These are phyloP conservation scores for Psidium friedrichsthalianum DNA, from an alignment of 345 rosid species.

Conservation along the genomic window DNA sequence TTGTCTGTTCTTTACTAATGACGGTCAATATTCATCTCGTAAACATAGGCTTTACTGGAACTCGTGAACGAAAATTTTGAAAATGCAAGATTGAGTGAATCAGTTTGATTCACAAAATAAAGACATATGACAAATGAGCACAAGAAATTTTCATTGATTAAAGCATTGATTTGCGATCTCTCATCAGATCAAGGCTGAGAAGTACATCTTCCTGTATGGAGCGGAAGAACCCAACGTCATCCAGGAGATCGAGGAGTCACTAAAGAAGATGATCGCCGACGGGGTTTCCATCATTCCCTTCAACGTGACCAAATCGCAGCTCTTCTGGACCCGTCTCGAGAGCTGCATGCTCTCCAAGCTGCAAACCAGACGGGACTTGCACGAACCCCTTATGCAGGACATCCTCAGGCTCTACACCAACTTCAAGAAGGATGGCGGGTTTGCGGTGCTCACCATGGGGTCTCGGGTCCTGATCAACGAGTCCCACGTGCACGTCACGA, in stretches of 20 bases:
- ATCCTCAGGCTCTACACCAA: constrained; percentile 4
- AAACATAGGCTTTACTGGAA: background rate
- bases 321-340: constrained; percentile 4
- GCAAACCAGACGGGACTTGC: background rate
- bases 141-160: background rate
- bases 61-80: background rate
- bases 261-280: background rate
- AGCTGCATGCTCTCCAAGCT: constrained; percentile 4
- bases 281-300: background rate
- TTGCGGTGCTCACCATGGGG: background rate
- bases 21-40: background rate
- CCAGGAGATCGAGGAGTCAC: background rate
- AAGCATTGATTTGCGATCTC: background rate
- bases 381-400: background rate
- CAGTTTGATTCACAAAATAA: background rate
- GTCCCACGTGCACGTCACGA: background rate
- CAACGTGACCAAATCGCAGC: background rate
- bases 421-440: constrained; percentile 6
- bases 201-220: constrained; percentile 6
- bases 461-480: background rate
- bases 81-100: background rate
- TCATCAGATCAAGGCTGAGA: background rate
- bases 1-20: background rate
- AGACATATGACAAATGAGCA: background rate
- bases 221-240: constrained; percentile 2